Evolutionary conservation across 192 early-diverging fungal species (phyloP).

Genomic region (Gonapodya sp.): DNA sequence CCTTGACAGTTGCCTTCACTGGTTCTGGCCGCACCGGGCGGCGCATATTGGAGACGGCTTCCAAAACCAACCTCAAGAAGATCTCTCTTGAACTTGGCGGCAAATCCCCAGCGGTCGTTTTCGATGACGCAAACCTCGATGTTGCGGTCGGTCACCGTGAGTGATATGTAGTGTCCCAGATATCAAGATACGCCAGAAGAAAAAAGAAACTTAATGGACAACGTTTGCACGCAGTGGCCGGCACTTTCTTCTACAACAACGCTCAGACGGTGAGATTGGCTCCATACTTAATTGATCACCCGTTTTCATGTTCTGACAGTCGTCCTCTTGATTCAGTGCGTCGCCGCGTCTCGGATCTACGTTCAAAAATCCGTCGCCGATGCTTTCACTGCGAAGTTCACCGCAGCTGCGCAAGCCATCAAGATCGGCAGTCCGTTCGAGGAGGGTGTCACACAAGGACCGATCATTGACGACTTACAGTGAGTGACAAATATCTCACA

Average conservation of each 20-base stretch:
- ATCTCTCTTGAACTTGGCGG: conserved; percentile 36
- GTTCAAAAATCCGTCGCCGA: conserved; percentile 44
- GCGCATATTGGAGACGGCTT: conserved; percentile 7
- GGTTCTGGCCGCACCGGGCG: conserved; percentile 17
- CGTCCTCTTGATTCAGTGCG: neutral
- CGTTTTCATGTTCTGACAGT: neutral
- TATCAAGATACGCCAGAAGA: neutral
- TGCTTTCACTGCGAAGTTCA: conserved; percentile 25
- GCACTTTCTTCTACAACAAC: neutral
- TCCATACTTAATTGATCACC: neutral
- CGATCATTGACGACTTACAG: conserved; percentile 43
- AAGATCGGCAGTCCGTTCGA: conserved; percentile 36
- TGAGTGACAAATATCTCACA: conserved; percentile 16
- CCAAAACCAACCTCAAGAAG: conserved; percentile 25
- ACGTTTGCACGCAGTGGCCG: neutral
- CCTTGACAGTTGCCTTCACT: conserved; percentile 20
- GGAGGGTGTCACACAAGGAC: conserved; percentile 26
- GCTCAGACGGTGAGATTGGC: conserved; percentile 2
- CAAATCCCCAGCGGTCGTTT: conserved; percentile 36
- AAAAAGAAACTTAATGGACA: neutral
- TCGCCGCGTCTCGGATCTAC: conserved; percentile 6
- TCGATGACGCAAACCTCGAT: conserved; percentile 37
- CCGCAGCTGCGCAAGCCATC: neutral
- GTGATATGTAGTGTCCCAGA: neutral
- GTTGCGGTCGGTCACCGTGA: conserved; percentile 18